These are phyloP conservation scores for Fusarium praegraminearum DNA, from an alignment of 2,329 filamentous ascomycete species.

Conservation along the genomic window DNA sequence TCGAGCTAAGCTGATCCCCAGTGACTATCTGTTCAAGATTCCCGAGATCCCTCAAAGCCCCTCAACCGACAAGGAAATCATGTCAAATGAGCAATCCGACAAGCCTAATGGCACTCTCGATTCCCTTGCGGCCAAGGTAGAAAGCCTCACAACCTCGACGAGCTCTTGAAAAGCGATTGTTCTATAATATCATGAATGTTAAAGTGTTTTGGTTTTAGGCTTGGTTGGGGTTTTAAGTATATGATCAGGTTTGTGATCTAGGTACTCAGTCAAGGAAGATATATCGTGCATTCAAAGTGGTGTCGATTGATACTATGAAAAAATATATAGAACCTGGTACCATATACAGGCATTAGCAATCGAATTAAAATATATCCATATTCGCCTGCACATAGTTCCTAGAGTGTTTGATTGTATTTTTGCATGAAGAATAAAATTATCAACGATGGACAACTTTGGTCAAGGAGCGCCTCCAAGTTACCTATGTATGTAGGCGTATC, in stretches of 20 bases:
- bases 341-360: not conserved
- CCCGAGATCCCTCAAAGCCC: conserved; percentile 60
- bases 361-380: not conserved
- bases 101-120: conserved; percentile 47
- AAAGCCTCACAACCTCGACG: conserved; percentile 48
- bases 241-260: conserved; percentile 7
- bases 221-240: conserved; percentile 10
- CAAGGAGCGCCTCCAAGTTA: not conserved
- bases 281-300: not conserved
- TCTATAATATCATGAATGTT: not conserved
- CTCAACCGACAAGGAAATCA: conserved; percentile 41
- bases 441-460: not conserved
- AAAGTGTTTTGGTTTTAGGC: not conserved
- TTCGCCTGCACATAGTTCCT: not conserved
- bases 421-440: not conserved
- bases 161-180: conserved; percentile 5
- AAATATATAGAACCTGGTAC: not conserved
- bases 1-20: conserved; percentile 77
- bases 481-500: not conserved
- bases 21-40: conserved; percentile 77
- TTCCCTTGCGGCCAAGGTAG: conserved; percentile 52
- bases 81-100: conserved; percentile 25
- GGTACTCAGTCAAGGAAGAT: not conserved
- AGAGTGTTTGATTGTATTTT: not conserved
- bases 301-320: not conserved